Percentiles rank a stretch among this genome's conserved stretches.
Evolutionary conservation across 257 asterid species (phyloP).

Genomic region (Fraxinus cuspidata): DNA sequence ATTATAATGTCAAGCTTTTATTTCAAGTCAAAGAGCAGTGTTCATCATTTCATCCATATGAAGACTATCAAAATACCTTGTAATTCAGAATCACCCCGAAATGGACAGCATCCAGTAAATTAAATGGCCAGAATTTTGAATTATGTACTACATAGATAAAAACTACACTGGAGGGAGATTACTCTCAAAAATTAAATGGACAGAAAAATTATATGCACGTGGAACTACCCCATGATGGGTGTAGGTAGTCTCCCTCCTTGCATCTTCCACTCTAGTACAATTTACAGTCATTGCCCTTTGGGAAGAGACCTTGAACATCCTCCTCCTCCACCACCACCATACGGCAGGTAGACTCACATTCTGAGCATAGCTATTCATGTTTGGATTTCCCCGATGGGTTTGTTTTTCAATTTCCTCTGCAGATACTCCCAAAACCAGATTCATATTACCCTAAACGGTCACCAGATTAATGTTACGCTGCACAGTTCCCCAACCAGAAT

Average conservation of each 20-base stretch:
- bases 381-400: conserved; percentile 55
- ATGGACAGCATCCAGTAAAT: neutral
- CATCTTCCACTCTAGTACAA: conserved; percentile 85
- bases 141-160: conserved; percentile 11
- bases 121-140: neutral
- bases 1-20: too few relatives aligned
- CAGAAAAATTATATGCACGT: conserved; percentile 18
- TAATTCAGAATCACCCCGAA: neutral
- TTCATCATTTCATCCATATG: too few relatives aligned
- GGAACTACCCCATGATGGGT: conserved; percentile 45
- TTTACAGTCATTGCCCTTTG: conserved; percentile 75
- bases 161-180: conserved; percentile 12
- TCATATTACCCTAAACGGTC: conserved; percentile 62
- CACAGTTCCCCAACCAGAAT: neutral
- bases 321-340: conserved; percentile 57
- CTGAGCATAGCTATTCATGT: conserved; percentile 42
- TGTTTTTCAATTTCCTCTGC: conserved; percentile 53
- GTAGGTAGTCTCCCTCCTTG: conserved; percentile 83
- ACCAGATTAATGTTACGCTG: conserved; percentile 64
- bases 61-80: neutral
- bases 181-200: conserved; percentile 29
- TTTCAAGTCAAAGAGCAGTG: too few relatives aligned
- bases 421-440: conserved; percentile 65
- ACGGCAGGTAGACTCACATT: conserved; percentile 45
- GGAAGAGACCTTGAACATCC: conserved; percentile 67